phyloP scores from a whole-genome alignment of 768 basidiomycete genomes.

The Holtermannia corniformis region DNA sequence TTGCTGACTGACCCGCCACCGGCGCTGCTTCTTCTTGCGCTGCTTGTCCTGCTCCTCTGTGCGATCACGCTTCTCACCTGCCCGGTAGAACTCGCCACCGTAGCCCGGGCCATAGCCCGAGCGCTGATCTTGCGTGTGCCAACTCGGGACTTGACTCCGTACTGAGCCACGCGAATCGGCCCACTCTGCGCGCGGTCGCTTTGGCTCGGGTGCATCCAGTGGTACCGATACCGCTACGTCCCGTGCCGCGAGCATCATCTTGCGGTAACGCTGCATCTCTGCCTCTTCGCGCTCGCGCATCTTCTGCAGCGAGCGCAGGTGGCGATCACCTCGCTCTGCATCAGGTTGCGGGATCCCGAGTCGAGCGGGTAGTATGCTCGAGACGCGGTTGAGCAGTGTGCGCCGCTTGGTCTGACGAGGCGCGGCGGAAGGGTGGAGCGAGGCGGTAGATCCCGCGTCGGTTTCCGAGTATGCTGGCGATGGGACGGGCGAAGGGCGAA shows the following conservation, averaged over 20 bases:
- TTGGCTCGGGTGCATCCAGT: neutral
- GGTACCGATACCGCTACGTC: neutral
- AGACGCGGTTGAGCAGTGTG: slow-evolving; percentile 2
- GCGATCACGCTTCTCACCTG: neutral
- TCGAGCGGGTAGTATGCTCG: neutral
- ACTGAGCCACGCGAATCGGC: neutral
- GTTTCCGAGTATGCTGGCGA: neutral
- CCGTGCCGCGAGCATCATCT: neutral
- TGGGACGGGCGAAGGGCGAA: slow-evolving; percentile 12
- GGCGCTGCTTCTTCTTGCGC: slow-evolving; percentile 14
- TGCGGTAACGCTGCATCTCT: slow-evolving; percentile 24
- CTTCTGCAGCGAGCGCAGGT: neutral
- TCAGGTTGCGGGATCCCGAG: neutral
- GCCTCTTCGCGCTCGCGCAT: slow-evolving; percentile 19
- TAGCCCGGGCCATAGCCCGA: neutral
- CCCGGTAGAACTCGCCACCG: neutral
- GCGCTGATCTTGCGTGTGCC: neutral
- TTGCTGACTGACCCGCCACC: slow-evolving; percentile 17
- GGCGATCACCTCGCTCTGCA: neutral
- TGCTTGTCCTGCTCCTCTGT: slow-evolving; percentile 16
- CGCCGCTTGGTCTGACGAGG: slow-evolving; percentile 7
- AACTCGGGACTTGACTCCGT: neutral
- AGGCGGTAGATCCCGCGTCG: neutral
- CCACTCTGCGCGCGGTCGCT: neutral
- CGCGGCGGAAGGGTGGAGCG: neutral